Percentiles rank a stretch among this genome's conserved stretches.
These are phyloP conservation scores for Dryas drummondii DNA, from an alignment of 306 rosid genomes.

Conservation along the genomic window DNA sequence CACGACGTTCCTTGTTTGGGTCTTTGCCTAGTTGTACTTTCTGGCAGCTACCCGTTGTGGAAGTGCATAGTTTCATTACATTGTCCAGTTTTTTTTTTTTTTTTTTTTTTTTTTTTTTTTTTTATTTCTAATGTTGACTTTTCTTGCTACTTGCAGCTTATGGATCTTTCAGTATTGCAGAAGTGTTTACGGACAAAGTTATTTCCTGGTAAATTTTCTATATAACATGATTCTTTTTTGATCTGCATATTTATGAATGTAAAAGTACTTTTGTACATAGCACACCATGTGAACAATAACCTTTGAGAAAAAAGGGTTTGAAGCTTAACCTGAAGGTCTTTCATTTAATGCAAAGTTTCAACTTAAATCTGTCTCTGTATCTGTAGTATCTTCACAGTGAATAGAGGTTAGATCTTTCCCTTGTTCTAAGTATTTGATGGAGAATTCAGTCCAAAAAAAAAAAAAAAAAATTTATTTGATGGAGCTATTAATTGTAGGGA, in stretches of 20 bases:
- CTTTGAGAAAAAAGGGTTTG: neutral
- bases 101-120: neutral
- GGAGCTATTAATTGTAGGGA: neutral
- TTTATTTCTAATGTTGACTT: neutral
- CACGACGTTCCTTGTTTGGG: neutral
- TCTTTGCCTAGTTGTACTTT: neutral
- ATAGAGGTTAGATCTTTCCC: neutral
- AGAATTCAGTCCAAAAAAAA: neutral
- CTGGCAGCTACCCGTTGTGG: neutral
- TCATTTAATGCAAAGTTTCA: neutral
- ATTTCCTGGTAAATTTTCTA: constrained; percentile 44
- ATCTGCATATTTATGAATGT: neutral
- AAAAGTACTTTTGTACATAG: neutral
- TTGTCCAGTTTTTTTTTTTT: neutral
- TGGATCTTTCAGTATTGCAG: constrained; percentile 61
- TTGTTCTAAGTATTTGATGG: neutral
- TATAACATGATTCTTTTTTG: neutral
- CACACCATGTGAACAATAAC: neutral
- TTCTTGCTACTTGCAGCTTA: constrained; percentile 45
- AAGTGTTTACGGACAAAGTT: constrained; percentile 43
- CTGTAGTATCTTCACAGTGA: neutral
- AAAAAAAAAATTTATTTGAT: neutral
- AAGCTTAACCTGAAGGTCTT: neutral
- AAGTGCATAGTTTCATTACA: constrained; percentile 5
- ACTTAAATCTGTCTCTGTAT: neutral